These are phyloP conservation scores for Gossypium gossypioides DNA, from an alignment of 441 rosid genomes.

Conservation along the genomic window DNA sequence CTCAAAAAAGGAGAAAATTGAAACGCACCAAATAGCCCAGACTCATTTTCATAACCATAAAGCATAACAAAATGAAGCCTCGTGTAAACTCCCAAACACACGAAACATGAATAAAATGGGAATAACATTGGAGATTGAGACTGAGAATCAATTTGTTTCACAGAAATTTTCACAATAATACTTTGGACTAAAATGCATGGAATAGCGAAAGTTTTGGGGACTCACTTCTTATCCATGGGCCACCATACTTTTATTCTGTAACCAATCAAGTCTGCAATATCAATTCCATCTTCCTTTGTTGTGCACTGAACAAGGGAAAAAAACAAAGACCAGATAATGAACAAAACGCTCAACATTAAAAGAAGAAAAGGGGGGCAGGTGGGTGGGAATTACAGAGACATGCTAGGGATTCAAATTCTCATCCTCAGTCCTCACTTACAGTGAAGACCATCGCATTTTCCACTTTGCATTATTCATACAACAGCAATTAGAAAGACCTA, in stretches of 20 bases:
- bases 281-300: constrained; percentile 39
- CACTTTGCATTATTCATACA: not conserved
- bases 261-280: constrained; percentile 71
- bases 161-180: not conserved
- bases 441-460: not conserved
- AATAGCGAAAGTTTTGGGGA: constrained; percentile 8
- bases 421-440: not conserved
- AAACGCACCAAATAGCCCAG: not conserved
- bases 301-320: constrained; percentile 48
- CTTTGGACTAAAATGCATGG: not conserved
- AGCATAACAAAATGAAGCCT: not conserved
- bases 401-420: not conserved
- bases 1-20: not conserved
- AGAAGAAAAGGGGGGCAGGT: not conserved
- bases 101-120: not conserved
- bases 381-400: not conserved
- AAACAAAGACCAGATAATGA: constrained; percentile 21
- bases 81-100: not conserved
- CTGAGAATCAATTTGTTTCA: not conserved
- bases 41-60: not conserved
- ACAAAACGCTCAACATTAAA: not conserved
- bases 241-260: constrained; percentile 91
- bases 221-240: constrained; percentile 99
- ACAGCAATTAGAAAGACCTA: not conserved
- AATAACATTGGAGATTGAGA: not conserved